Percentiles rank a stretch among this genome's conserved stretches.
Conservation (phyloP, 345 rosid genomes). For the Lepidium africanum region DNA sequence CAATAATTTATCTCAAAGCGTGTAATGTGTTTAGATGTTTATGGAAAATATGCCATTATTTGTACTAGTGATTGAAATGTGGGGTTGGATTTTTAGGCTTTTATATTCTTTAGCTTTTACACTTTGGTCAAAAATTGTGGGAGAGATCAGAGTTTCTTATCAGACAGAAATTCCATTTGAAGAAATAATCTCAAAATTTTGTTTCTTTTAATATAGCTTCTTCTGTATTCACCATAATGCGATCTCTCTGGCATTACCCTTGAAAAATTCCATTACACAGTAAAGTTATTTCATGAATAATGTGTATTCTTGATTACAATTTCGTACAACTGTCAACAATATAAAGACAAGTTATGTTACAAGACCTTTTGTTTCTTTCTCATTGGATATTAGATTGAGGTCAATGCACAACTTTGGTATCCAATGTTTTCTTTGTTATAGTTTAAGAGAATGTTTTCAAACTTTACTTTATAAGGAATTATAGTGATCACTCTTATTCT, state of each 20-base stretch:
- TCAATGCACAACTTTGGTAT: slow-evolving; percentile 5
- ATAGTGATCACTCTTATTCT: background rate
- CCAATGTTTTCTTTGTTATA: slow-evolving; percentile 10
- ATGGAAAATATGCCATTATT: background rate
- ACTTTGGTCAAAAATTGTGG: background rate
- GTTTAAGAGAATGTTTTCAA: background rate
- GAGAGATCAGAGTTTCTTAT: background rate
- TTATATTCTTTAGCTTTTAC: background rate
- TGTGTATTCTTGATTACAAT: slow-evolving; percentile 10
- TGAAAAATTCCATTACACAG: background rate
- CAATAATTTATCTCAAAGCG: background rate
- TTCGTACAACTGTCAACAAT: slow-evolving; percentile 12
- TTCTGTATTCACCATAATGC: background rate
- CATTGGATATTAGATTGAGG: background rate
- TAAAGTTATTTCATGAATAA: slow-evolving; percentile 11
- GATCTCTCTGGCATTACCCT: background rate
- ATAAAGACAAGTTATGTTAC: background rate
- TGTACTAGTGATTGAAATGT: background rate
- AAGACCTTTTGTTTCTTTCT: background rate
- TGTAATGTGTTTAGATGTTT: background rate
- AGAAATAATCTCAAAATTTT: background rate
- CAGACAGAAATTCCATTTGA: slow-evolving; percentile 1
- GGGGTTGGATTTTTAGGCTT: background rate
- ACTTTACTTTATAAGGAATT: background rate
- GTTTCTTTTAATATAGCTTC: background rate